Evolutionary conservation across 2,329 filamentous ascomycete genomes (phyloP).

Genomic region (Coniochaeta hoffmannii): DNA sequence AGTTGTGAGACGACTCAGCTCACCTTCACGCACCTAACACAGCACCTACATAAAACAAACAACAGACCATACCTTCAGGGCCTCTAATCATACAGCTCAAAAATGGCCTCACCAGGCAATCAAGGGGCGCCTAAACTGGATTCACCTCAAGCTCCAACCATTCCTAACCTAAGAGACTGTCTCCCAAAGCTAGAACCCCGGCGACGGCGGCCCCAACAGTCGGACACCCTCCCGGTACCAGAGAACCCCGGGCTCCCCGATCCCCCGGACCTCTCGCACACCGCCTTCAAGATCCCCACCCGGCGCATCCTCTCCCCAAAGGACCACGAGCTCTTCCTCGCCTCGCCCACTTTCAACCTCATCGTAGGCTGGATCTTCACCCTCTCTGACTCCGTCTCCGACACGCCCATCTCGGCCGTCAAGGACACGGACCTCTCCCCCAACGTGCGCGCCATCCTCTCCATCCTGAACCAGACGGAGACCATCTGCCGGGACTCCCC

Average conservation of each 20-base stretch:
- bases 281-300: slow-evolving; percentile 59
- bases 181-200: slow-evolving; percentile 64
- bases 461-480: slow-evolving; percentile 64
- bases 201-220: slow-evolving; percentile 40
- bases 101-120: slow-evolving; percentile 2
- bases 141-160: slow-evolving; percentile 14
- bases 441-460: slow-evolving; percentile 55
- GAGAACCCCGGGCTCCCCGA: slow-evolving; percentile 66
- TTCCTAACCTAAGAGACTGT: slow-evolving; percentile 45
- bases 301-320: slow-evolving; percentile 73
- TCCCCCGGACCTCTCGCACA: slow-evolving; percentile 52
- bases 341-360: slow-evolving; percentile 67
- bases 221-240: slow-evolving; percentile 59
- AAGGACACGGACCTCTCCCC: slow-evolving; percentile 49
- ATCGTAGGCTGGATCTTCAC: slow-evolving; percentile 80
- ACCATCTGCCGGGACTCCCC: slow-evolving; percentile 61
- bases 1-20: neutral
- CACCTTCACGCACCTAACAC: neutral
- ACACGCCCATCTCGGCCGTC: slow-evolving; percentile 58
- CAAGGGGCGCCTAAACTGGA: slow-evolving; percentile 4
- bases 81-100: slow-evolving; percentile 6
- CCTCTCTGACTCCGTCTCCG: slow-evolving; percentile 73
- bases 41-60: neutral
- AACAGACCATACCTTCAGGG: slow-evolving; percentile 13
- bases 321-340: slow-evolving; percentile 76